Conservation (phyloP, 345 rosid genomes). For the Brassica napus region DNA sequence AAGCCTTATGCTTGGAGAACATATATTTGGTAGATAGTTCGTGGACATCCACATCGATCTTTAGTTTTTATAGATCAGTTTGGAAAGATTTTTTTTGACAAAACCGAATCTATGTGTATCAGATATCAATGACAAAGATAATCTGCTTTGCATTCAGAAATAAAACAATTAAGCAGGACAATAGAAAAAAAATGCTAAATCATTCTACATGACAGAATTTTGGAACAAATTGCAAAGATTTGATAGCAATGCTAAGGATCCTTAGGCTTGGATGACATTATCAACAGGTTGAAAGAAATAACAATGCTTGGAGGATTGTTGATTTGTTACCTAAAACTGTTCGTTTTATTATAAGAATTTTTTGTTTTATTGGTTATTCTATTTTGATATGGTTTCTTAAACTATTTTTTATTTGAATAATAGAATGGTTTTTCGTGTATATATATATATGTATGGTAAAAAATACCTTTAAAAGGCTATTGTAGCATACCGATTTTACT, state of each 20-base stretch:
- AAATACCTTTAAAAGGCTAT: neutral
- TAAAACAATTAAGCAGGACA: neutral
- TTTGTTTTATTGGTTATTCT: too few relatives aligned
- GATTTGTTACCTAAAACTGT: too few relatives aligned
- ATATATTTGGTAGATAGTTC: neutral
- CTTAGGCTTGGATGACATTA: neutral
- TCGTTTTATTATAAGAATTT: too few relatives aligned
- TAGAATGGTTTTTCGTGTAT: neutral
- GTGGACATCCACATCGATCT: neutral
- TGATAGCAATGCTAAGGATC: neutral
- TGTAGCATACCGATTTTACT: neutral
- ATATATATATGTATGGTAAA: neutral
- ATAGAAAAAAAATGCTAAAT: neutral
- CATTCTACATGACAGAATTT: neutral
- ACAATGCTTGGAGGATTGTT: too few relatives aligned
- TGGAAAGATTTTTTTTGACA: neutral
- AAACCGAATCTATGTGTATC: neutral
- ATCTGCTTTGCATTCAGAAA: neutral
- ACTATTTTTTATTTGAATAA: neutral
- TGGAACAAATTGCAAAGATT: neutral
- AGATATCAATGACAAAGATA: neutral
- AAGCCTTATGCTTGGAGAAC: too few relatives aligned
- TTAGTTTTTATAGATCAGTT: neutral
- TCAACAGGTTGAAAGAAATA: neutral
- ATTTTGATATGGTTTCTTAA: too few relatives aligned